Evolutionary conservation across 2,329 filamentous ascomycete genomes (phyloP).

Genomic region (Ceratocystis ficicola): DNA sequence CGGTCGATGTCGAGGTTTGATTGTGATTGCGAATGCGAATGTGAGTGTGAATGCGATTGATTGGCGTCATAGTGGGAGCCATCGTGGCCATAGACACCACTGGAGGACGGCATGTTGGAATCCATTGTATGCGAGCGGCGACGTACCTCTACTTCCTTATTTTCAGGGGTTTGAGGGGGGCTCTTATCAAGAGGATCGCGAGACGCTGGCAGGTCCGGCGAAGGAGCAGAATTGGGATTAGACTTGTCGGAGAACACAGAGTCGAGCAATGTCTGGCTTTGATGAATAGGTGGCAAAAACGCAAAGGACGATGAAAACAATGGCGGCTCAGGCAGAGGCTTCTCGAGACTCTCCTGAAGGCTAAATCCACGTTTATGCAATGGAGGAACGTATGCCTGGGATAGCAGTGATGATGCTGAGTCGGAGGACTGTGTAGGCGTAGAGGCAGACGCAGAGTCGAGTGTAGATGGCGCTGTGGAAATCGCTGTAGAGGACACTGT

Average conservation of each 20-base stretch:
- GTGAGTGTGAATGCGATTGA: slow-evolving; percentile 30
- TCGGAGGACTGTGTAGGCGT: slow-evolving; percentile 23
- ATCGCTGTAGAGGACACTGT: slow-evolving; percentile 22
- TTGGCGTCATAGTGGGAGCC: slow-evolving; percentile 19
- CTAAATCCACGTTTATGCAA: slow-evolving; percentile 35
- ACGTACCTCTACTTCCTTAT: not conserved
- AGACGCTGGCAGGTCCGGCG: slow-evolving; percentile 23
- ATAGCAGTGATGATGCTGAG: slow-evolving; percentile 19
- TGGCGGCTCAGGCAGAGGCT: slow-evolving; percentile 44
- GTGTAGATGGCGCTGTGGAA: not conserved
- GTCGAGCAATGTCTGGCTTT: slow-evolving; percentile 16
- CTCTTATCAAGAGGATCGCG: not conserved
- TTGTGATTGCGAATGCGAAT: not conserved
- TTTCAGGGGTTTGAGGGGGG: not conserved
- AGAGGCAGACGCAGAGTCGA: slow-evolving; percentile 4
- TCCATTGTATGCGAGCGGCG: slow-evolving; percentile 20
- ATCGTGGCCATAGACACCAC: slow-evolving; percentile 19
- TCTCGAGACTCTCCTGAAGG: slow-evolving; percentile 44
- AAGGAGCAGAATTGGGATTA: slow-evolving; percentile 24
- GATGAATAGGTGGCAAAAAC: slow-evolving; percentile 22
- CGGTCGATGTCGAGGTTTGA: slow-evolving; percentile 36
- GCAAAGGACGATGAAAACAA: slow-evolving; percentile 27
- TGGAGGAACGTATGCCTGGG: not conserved
- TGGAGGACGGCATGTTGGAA: slow-evolving; percentile 17
- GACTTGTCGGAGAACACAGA: slow-evolving; percentile 4